Evolutionary conservation across 768 basidiomycete species (phyloP), one percentile per base, ranked within the genome.

Genomic region (Coprinellus aureogranulatus): DNA sequence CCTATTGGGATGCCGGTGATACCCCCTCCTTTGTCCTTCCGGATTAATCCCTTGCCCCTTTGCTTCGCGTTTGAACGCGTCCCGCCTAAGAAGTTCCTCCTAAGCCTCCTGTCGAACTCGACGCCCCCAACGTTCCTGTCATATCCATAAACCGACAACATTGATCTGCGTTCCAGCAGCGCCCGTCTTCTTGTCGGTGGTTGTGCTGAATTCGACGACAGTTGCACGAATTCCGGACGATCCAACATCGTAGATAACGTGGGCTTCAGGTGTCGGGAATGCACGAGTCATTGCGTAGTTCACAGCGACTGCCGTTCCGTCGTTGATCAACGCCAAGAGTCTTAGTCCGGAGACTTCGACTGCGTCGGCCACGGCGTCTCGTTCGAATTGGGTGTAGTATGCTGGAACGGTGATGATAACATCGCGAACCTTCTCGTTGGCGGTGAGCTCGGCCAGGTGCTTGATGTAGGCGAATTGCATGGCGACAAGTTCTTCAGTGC

Each of bases 271-370:
- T 2, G 74, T 75, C 0, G 88, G 75, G 77, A 98, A 98, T 1
- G 85, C 80, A 48, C 96, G 85, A 1, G 94, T 94, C 94, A 98
- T 97, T 42, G 97, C 97, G 67, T 92, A 99, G 76, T 99, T 99
- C 63, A 98, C 81, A 14, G 94, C 97, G n/a, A 95, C 89, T 2
- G 94, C 92, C 0, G 92, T 86, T 26, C 96, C 96, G 64, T 99
- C 97, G 63, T 94, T 90, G 53, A 99, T 83, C 58, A 98, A 78
- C 0, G 91, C 87, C 30, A 98, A 76, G 1, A 89, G 87, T 26
- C 83, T 83, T 46, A 99, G 74, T 2, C 95, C 97, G 16, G 94
- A 86, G 45, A 98, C 85, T 66, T 97, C 96, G 34, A 94, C 82
- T 16, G 96, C 94, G 70, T 98, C 96, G 27, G 86, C 84, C 39